Evolutionary conservation across 2,329 filamentous ascomycete species (phyloP).

Genomic region (Diaporthe helianthi): DNA sequence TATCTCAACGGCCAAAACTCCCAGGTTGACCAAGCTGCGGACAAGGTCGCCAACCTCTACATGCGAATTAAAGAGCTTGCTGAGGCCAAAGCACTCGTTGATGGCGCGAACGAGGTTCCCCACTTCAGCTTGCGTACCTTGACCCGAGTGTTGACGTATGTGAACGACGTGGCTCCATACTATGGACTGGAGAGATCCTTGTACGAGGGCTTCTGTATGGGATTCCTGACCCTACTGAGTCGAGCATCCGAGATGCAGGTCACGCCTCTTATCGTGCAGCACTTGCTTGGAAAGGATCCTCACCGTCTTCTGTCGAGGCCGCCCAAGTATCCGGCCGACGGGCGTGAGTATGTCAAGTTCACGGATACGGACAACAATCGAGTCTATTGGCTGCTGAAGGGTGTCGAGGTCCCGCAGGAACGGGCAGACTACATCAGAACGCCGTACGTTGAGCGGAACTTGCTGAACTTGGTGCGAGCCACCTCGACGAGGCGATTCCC

Average conservation of each 20-base stretch:
- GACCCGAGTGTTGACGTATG: constrained; percentile 88
- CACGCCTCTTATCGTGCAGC: constrained; percentile 78
- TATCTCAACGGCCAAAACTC: constrained; percentile 79
- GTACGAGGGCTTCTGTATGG: constrained; percentile 98
- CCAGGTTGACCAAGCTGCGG: constrained; percentile 74
- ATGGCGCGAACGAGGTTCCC: constrained; percentile 93
- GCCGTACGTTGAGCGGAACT: constrained; percentile 90
- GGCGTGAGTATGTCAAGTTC: constrained; percentile 80
- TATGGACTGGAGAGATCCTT: constrained; percentile 87
- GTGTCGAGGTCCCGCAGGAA: constrained; percentile 69
- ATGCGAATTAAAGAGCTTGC: constrained; percentile 84
- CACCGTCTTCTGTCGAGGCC: constrained; percentile 77
- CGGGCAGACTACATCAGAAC: constrained; percentile 95
- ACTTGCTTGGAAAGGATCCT: constrained; percentile 75
- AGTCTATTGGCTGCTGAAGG: constrained; percentile 90
- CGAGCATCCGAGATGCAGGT: constrained; percentile 81
- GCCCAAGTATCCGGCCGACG: constrained; percentile 79
- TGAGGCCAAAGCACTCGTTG: constrained; percentile 83
- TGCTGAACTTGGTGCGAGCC: constrained; percentile 92
- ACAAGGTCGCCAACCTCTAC: constrained; percentile 87
- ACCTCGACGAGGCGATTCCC: constrained; percentile 92
- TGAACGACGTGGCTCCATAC: constrained; percentile 80
- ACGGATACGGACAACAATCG: constrained; percentile 67
- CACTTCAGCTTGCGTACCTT: constrained; percentile 97
- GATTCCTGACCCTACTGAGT: constrained; percentile 89